Percentiles rank a stretch among this genome's conserved stretches.
Conservation (phyloP, 495 filamentous ascomycete genomes). For the Penicillium simplicissimum region DNA sequence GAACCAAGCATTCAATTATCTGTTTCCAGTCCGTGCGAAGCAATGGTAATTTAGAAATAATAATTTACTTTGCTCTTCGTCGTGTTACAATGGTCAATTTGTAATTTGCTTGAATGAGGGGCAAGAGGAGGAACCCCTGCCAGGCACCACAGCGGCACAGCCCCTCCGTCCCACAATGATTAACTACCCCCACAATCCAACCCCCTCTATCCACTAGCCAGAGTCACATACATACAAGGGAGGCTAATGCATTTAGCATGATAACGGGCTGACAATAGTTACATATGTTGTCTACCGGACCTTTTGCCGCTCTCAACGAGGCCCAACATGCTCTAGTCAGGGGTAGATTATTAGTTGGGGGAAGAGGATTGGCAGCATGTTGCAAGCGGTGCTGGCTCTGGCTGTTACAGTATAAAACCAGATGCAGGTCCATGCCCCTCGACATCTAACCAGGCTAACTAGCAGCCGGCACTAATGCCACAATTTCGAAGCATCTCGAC, state of each 20-base stretch:
- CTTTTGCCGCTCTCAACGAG: not conserved
- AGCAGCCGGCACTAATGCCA: not conserved
- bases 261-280: not conserved
- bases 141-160: constrained; percentile 5
- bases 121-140: not conserved
- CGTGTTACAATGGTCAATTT: not conserved
- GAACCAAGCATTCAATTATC: not conserved
- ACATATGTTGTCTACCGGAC: not conserved
- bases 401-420: not conserved
- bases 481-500: not conserved
- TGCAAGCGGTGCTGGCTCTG: not conserved
- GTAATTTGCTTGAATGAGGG: constrained; percentile 1
- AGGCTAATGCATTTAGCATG: not conserved
- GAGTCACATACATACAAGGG: not conserved
- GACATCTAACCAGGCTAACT: not conserved
- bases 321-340: not conserved
- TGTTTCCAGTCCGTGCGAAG: too few relatives aligned
- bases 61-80: not conserved
- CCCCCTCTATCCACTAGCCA: not conserved
- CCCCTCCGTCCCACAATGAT: constrained; percentile 11
- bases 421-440: not conserved
- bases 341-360: too few relatives aligned
- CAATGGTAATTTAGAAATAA: too few relatives aligned
- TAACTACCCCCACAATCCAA: constrained; percentile 19
- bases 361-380: not conserved